Base-by-base conservation (phyloP, 1,284 basidiomycete genomes). In the Chalciporus piperatoides region DNA sequence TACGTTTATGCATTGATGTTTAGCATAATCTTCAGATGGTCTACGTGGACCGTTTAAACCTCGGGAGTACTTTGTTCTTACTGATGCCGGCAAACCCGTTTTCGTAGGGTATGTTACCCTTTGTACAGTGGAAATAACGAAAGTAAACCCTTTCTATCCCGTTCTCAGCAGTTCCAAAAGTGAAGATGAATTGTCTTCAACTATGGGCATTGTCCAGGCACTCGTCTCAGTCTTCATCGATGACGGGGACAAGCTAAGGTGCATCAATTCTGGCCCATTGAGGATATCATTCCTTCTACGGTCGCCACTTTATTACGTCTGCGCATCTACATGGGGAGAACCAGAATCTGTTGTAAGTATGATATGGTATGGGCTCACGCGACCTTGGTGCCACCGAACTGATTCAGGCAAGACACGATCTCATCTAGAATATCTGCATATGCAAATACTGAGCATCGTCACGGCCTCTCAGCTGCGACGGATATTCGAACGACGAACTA, bases 181-280 rank as follows among this genome's bases (percentile, higher is more conserved):
- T 41, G 74, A 76, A 51, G 78, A 81, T 44, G 79, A 80, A 53
- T 76, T 86, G 43, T 86, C 91, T 4, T 87, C 89, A 10, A 83
- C 85, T 21, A 89, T 96, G 61, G 96, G 93, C 21, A 83, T 99
- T 36, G 91, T 96, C 70, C 96, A 98, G 68, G 94, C 96, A 1
- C 77, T 99, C 7, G 86, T 99, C 44, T 95, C 94, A 10, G 86
- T 96, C 49, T 92, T 94, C 64, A 76, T 92, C 41, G 87, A 92
- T 58, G 85, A 93, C 42, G 79, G 83, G 35, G 92, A 96, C 68
- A 89, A 89, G 64, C 64, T 95, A 17, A 80, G 90, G 51, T 84
- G 79, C 54, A 86, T 93, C 58, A 84, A 89, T 61, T 80, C 87
- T 40, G 90, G 89, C 11, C 73, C 73, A 9, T 81, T 84, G 4